Evolutionary conservation across 2,329 filamentous ascomycete genomes (phyloP).

Genomic region (Sarocladium oryzae): DNA sequence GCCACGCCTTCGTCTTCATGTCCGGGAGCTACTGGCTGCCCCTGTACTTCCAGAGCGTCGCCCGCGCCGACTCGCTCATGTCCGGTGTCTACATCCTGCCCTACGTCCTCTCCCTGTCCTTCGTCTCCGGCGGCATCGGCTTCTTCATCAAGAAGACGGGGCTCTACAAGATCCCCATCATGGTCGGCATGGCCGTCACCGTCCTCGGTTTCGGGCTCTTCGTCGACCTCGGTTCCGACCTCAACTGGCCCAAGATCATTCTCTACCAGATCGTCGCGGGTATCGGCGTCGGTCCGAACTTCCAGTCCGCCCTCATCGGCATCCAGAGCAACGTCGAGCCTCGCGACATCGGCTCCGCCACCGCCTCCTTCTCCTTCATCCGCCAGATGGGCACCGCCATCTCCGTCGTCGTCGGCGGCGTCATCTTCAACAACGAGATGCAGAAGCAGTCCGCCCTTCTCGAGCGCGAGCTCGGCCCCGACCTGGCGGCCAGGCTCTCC

Average conservation of each 20-base stretch:
- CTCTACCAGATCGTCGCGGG: slow-evolving; percentile 58
- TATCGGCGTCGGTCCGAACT: slow-evolving; percentile 60
- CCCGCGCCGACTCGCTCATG: slow-evolving; percentile 60
- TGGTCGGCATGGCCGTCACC: slow-evolving; percentile 50
- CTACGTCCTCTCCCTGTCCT: slow-evolving; percentile 59
- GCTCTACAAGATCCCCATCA: slow-evolving; percentile 56
- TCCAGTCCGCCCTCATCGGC: slow-evolving; percentile 62
- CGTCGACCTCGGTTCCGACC: slow-evolving; percentile 52
- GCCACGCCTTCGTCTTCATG: slow-evolving; percentile 73
- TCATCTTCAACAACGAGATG: slow-evolving; percentile 74
- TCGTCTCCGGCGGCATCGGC: slow-evolving; percentile 53
- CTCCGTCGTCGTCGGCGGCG: slow-evolving; percentile 67
- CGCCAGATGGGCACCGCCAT: slow-evolving; percentile 63
- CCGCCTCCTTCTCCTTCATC: slow-evolving; percentile 60
- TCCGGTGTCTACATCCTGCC: slow-evolving; percentile 72
- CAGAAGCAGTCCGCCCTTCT: slow-evolving; percentile 45
- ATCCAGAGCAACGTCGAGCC: slow-evolving; percentile 57
- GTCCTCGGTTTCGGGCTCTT: slow-evolving; percentile 60
- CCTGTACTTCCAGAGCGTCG: slow-evolving; percentile 75
- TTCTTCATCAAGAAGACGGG: slow-evolving; percentile 58
- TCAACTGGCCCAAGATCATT: slow-evolving; percentile 50
- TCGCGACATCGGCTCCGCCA: slow-evolving; percentile 62
- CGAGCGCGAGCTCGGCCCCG: slow-evolving; percentile 39
- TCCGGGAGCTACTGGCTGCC: slow-evolving; percentile 74
- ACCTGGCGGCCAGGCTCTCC: slow-evolving; percentile 45